Conservation (phyloP, 345 rosid genomes). For the Eucalyptus pauciflora region DNA sequence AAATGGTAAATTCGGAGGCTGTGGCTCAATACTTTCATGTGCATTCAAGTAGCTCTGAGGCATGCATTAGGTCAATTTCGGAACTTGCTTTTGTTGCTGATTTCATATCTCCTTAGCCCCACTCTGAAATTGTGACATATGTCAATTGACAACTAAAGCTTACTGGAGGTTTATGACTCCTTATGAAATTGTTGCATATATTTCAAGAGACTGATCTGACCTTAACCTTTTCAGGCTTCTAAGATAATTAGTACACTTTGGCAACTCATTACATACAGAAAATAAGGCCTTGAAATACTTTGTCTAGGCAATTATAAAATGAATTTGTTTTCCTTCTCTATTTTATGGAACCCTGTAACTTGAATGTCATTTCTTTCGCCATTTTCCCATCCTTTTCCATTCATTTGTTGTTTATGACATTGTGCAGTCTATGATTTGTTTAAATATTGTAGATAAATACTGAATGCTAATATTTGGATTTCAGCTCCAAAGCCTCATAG, state of each 20-base stretch:
- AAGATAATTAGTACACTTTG: too few relatives aligned
- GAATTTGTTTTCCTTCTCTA: background rate
- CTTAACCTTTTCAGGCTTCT: too few relatives aligned
- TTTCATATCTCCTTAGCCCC: background rate
- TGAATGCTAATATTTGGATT: too few relatives aligned
- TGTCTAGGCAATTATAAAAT: background rate
- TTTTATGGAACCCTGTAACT: fast-evolving
- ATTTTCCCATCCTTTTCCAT: background rate
- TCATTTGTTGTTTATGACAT: background rate
- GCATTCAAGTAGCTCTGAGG: background rate
- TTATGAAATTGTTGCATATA: background rate
- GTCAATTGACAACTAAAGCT: background rate
- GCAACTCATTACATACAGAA: too few relatives aligned
- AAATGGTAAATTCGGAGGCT: too few relatives aligned
- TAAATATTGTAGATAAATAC: too few relatives aligned
- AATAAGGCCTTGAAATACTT: background rate
- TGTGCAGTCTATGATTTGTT: too few relatives aligned
- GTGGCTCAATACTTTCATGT: background rate
- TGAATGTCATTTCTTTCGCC: background rate
- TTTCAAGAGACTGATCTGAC: background rate
- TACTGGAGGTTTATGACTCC: background rate
- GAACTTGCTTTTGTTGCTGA: background rate
- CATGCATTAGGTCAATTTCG: background rate
- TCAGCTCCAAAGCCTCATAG: too few relatives aligned
- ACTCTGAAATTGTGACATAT: background rate